Conservation (phyloP, 2,329 filamentous ascomycete genomes). For the Pestalotiopsis sp. region DNA sequence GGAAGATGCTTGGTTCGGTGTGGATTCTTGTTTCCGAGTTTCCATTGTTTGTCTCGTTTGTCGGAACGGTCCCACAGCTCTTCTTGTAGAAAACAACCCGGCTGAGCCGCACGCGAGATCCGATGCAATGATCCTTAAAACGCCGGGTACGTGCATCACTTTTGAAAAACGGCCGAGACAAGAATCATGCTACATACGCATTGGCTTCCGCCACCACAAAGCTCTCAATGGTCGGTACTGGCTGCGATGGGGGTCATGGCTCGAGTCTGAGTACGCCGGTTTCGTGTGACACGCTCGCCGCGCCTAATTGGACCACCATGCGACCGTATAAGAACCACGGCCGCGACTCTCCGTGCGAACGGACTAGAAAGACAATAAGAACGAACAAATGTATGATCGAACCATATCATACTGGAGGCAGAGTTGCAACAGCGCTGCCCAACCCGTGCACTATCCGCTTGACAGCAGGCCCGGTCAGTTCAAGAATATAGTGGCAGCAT, state of each 20-base stretch:
- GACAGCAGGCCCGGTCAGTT: neutral
- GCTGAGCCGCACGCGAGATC: neutral
- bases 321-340: neutral
- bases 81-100: neutral
- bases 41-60: neutral
- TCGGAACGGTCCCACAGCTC: neutral
- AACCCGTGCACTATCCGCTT: neutral
- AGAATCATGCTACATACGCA: neutral
- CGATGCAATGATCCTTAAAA: neutral
- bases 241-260: neutral
- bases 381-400: neutral
- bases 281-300: neutral
- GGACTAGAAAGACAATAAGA: neutral
- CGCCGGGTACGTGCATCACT: constrained; percentile 3
- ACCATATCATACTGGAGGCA: neutral
- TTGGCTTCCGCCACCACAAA: neutral
- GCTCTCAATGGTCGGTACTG: neutral
- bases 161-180: neutral
- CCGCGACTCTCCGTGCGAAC: neutral
- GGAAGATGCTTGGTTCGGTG: neutral
- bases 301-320: neutral
- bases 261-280: neutral
- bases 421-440: neutral
- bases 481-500: neutral
- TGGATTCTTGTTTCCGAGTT: neutral